Base-by-base conservation (phyloP, 139 green algal species). In the Chlorella sp. region DNA sequence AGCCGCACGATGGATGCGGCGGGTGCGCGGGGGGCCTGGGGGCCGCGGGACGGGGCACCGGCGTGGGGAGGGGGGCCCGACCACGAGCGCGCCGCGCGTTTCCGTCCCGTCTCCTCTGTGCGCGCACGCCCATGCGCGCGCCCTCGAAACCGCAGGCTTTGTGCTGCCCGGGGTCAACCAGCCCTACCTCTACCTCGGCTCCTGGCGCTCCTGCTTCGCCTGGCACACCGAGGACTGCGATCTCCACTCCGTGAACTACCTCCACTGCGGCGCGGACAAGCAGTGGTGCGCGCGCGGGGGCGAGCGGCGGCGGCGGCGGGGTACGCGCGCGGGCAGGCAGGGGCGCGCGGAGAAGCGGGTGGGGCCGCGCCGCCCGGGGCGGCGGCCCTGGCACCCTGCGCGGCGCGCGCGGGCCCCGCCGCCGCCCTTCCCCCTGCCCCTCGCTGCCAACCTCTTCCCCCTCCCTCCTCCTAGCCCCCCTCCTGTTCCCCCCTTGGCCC, bases 261-360 rank as follows among this genome's bases (percentile, higher is more conserved):
- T 98, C 67, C 95, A 98, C 87, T 95, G 84, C 78, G 95, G 95
- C 7, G 89, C 89, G n/a, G 88, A 90, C 68, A 98, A 98, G 88
- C 84, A 88, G 33, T 93, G 89, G 89, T 86, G 67, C 68, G 67
- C 27, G 19, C 41, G 62, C 48, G 21, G 61, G 27, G 12, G 14
- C 31, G 33, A 70, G 40, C 61, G 12, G 61, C 21, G n/a, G 3
- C 40, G 36, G 5, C 5, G 33, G 60, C 63, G 15, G 48, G 17
- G 21, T n/a, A 58, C 48, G 21, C 17, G 48, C 17, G 65, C 43
- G 1, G 6, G 0, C 25, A 33, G 23, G 40, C 40, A 38, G 40
- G 11, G 25, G 12, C 25, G 9, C 25, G 38, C 61, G 14, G 38
- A 40, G n/a, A 8, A 21, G 56, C 56, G 38, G 53, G 53, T 27